Evolutionary conservation across 345 rosid species (phyloP).

Genomic region (Bruguiera gymnorhiza): DNA sequence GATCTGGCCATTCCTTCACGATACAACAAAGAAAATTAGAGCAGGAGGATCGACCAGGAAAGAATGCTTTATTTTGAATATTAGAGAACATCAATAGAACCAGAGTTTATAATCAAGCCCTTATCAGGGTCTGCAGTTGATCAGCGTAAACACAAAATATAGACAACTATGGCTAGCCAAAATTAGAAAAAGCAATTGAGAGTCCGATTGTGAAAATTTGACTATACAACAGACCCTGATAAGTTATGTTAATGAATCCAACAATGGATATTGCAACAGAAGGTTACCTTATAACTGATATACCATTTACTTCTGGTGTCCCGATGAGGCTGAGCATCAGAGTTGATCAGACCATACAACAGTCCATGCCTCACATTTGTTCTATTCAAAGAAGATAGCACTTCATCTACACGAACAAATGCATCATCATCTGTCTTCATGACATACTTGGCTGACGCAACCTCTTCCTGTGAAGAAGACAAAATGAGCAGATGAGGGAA

Average conservation of each 20-base stretch:
- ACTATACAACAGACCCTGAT: not conserved
- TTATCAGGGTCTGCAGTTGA: too few species aligned
- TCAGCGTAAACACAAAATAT: too few species aligned
- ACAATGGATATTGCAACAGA: not conserved
- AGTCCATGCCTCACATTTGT: slow-evolving; percentile 53
- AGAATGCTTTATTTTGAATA: too few species aligned
- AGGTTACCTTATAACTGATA: slow-evolving; percentile 65
- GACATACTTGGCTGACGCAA: slow-evolving; percentile 66
- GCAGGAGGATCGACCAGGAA: not conserved
- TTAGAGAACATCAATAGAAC: too few species aligned
- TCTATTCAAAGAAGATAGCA: slow-evolving; percentile 54
- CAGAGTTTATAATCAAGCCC: too few species aligned
- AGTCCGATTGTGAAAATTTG: not conserved
- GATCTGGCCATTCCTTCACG: slow-evolving; percentile 23
- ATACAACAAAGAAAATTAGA: not conserved
- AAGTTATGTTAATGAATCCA: not conserved
- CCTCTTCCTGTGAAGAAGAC: slow-evolving; percentile 54
- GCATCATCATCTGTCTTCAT: slow-evolving; percentile 99
- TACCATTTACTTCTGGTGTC: slow-evolving; percentile 84
- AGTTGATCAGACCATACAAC: slow-evolving; percentile 80
- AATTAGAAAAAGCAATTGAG: not conserved
- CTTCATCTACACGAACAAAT: slow-evolving; percentile 89
- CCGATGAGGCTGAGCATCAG: slow-evolving; percentile 75
- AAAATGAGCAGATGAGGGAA: slow-evolving; percentile 13
- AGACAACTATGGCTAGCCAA: not conserved